Evolutionary conservation across 495 filamentous ascomycete genomes (phyloP), one percentile per base, ranked within the genome.

Genomic region (Aspergillus baeticus): DNA sequence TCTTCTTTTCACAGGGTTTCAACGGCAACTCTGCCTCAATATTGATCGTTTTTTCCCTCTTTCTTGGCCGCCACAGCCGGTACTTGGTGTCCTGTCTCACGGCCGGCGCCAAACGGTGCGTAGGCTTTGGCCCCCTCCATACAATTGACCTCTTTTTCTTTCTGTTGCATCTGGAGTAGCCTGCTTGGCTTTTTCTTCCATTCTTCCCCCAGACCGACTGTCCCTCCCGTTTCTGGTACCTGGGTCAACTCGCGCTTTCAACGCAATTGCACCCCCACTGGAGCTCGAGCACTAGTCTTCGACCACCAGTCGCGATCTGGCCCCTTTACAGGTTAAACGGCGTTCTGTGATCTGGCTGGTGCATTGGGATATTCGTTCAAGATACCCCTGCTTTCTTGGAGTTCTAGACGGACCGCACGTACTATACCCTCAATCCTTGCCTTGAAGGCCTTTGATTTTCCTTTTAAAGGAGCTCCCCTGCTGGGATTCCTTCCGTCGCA

Each of bases 41-140:
- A 70, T 74, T 66, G 72, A 74, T 68, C 70, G 72, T 63, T 66
- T 71, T 68, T 56, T 49, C 48, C 55, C 58, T 52, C 50, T 71
- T 59, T 73, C 67, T 74, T 79, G 75, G 76, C 74, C 76, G 75
- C 76, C 76, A 77, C 74, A 77, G 75, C 75, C 76, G 75, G 72
- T 77, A 69, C 69, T 76, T 77, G 76, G 75, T 79, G 76, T 78
- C 76, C 76, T 78, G 75, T 79, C 74, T 79, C 68, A 76, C 74
- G 76, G 69, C 76, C 74, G 76, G 76, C 76, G 76, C 76, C 76
- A 79, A 77, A 77, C 74, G 76, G 76, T 79, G 76, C 76, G 72
- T 78, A 77, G 76, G 74, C 73, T 77, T 74, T 72, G 72, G 74
- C 73, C 74, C 65, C 54, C 48, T 44, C 57, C 52, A 51, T 59